phyloP scores from a whole-genome alignment of 73 alveolate species.

The Paraurostyla sp. region DNA sequence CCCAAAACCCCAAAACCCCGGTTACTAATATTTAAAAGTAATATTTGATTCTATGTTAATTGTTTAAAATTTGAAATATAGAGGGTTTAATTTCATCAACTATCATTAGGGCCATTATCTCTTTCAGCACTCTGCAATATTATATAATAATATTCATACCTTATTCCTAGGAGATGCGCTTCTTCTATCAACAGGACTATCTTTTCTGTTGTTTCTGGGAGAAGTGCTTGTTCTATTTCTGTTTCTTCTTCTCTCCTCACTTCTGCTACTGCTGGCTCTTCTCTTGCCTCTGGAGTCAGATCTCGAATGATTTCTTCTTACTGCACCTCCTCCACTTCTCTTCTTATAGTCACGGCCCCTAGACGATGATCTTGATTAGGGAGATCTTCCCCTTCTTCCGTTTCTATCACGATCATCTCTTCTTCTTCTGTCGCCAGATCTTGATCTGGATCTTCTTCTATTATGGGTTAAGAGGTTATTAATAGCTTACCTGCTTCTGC shows the following conservation, averaged over 20 bases:
- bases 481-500: conserved; percentile 61
- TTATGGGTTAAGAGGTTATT: not conserved
- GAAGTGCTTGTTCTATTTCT: conserved; percentile 1
- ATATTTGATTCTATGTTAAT: too few species aligned
- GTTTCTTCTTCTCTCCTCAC: conserved; percentile 23
- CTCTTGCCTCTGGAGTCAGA: conserved; percentile 25
- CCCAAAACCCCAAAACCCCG: too few species aligned
- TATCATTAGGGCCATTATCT: conserved; percentile 11
- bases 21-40: too few species aligned
- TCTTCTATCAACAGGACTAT: not conserved
- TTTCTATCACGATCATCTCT: conserved; percentile 37
- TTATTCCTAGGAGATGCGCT: conserved; percentile 10
- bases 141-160: not conserved
- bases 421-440: conserved; percentile 45
- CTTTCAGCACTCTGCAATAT: not conserved
- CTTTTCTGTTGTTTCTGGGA: not conserved
- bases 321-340: not conserved
- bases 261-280: conserved; percentile 38
- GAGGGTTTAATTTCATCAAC: too few species aligned
- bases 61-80: too few species aligned
- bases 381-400: not conserved
- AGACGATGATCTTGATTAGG: not conserved
- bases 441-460: conserved; percentile 51
- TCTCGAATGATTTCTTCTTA: conserved; percentile 26
- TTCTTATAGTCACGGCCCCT: not conserved